These are phyloP conservation scores for Berberis thunbergii DNA, from an alignment of 164 flowering plant species.

Conservation along the genomic window DNA sequence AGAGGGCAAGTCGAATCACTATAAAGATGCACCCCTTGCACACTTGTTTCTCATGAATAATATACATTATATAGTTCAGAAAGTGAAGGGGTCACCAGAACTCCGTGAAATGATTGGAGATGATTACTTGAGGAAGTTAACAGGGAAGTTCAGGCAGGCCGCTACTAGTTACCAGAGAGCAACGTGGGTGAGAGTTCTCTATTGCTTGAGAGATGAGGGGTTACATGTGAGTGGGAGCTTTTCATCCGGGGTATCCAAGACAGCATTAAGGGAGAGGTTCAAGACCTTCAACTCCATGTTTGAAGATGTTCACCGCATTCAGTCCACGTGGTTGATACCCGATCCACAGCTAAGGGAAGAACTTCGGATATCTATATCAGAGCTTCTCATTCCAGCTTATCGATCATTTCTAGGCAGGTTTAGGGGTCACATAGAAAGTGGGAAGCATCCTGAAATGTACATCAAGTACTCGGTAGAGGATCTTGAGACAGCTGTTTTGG, in stretches of 20 bases:
- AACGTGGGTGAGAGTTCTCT: constrained; percentile 46
- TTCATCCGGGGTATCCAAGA: constrained; percentile 11
- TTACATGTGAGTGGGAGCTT: constrained; percentile 8
- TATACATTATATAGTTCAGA: constrained; percentile 51
- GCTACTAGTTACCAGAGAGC: constrained; percentile 41
- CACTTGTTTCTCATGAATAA: constrained; percentile 71
- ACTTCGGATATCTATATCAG: constrained; percentile 33
- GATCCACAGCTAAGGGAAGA: constrained; percentile 47
- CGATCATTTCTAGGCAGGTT: constrained; percentile 34
- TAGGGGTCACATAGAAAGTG: constrained; percentile 9
- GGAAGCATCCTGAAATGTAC: constrained; percentile 27
- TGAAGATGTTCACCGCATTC: constrained; percentile 48
- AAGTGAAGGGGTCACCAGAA: constrained; percentile 34
- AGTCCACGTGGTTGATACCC: constrained; percentile 46
- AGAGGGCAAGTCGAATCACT: constrained; percentile 37
- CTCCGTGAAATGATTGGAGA: constrained; percentile 42
- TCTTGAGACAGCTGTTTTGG: constrained; percentile 29
- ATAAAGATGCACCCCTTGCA: constrained; percentile 43
- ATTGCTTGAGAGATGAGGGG: constrained; percentile 34
- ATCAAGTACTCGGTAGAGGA: constrained; percentile 48
- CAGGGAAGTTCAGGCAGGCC: constrained; percentile 29
- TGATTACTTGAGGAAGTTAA: constrained; percentile 40
- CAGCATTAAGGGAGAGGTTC: constrained; percentile 32
- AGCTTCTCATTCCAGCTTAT: constrained; percentile 43
- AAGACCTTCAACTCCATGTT: constrained; percentile 35